Evolutionary conservation across 371 early-diverging fungal genomes (phyloP), one percentile per base, ranked within the genome.

Genomic region (Blakeslea trispora): DNA sequence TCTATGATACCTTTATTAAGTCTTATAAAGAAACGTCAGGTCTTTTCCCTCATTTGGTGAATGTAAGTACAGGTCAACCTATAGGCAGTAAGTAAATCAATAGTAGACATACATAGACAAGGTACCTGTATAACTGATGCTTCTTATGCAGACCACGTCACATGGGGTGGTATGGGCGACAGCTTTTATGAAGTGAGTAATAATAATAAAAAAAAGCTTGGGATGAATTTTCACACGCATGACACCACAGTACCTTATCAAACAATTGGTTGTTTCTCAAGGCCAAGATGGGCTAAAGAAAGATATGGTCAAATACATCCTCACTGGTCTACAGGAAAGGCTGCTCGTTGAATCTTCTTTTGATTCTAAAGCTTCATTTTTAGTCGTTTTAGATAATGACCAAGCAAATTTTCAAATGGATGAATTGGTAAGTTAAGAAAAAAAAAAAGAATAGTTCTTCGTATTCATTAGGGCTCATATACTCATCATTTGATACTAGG

Each of bases 251-350:
- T 65, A 53, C 13, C 31, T 89, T 50, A 76, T 89, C 19, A 90
- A 92, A 57, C 77, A 86, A 62, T 82, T 83, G 72, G 69, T 91
- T 0, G 55, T 75, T 19, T 63, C 77, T n/a, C 72, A 63, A 55
- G 81, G 71, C 57, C 76, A 61, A 65, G 80, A 64, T 57, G 59
- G 59, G 11, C 47, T 53, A 35, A 79, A 71, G 69, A 74, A 48
- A 37, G 64, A 72, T 50, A 81, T 71, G 73, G 72, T 75, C 63
- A 74, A 59, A 8, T 43, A 66, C 39, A 42, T 68, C 18, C 52
- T 74, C 14, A 43, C 53, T 3, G 58, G 70, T 19, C 23, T 74
- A 11, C 45, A 72, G 48, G 45, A 60, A 22, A 37, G 64, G 34
- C 41, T 77, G 21, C n/a, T 72, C 2, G 55, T 61, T 7, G 44